Conservation (phyloP, 2,329 filamentous ascomycete species). For the Monosporascus ibericus region DNA sequence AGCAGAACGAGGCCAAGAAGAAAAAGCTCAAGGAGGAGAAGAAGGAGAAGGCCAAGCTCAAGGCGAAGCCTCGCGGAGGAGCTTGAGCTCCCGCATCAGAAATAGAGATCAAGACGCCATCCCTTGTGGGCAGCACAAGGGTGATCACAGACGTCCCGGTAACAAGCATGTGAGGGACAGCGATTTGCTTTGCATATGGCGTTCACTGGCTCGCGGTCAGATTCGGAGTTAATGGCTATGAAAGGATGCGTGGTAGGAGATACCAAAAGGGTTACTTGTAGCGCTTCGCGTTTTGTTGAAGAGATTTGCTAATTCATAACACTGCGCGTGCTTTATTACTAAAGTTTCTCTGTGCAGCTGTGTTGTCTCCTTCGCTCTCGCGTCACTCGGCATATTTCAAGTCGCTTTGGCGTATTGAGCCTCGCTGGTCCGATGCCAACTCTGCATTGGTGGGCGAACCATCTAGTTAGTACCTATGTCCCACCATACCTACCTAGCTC, state of each 20-base stretch:
- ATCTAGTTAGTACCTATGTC: too few species aligned
- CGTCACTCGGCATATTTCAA: too few species aligned
- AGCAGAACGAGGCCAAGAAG: conserved; percentile 86
- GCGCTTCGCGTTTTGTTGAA: background rate
- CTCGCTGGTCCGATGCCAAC: too few species aligned
- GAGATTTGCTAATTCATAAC: background rate
- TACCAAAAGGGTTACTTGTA: background rate
- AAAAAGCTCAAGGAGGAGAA: conserved; percentile 93
- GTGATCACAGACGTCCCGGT: too few species aligned
- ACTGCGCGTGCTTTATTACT: background rate
- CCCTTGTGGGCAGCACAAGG: too few species aligned
- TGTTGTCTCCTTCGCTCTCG: too few species aligned
- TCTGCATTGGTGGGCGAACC: too few species aligned
- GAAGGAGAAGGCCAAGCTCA: conserved; percentile 89
- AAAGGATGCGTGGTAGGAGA: background rate
- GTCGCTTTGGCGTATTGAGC: too few species aligned
- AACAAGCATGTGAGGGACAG: background rate
- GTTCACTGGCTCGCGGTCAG: background rate
- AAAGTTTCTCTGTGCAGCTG: too few species aligned
- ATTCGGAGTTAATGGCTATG: background rate
- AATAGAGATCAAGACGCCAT: too few species aligned
- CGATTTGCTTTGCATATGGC: background rate
- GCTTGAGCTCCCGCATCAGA: conserved; percentile 1
- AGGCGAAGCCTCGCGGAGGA: conserved; percentile 71
- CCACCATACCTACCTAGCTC: too few species aligned